These are phyloP conservation scores for Saccharomycopsis lassenensis DNA, from an alignment of 805 yeast genomes.

Conservation along the genomic window DNA sequence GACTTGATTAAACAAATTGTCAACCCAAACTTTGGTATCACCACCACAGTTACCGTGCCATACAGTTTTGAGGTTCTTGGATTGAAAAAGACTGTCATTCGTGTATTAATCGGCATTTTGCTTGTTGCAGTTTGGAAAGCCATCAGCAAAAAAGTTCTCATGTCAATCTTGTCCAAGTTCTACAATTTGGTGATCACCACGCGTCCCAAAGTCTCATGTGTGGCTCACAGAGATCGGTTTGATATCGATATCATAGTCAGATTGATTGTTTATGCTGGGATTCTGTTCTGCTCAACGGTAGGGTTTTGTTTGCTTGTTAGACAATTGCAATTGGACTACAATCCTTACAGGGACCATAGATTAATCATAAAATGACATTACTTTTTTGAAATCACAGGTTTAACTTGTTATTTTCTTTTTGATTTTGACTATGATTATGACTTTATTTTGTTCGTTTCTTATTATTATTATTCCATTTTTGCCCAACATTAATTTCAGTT, in stretches of 20 bases:
- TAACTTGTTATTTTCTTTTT: no score
- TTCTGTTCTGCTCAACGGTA: slow-evolving; percentile 43
- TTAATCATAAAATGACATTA: background rate
- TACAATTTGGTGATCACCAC: no score
- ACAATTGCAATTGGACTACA: slow-evolving; percentile 13
- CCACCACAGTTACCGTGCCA: slow-evolving; percentile 29
- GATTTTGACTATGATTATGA: no score
- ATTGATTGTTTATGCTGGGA: slow-evolving; percentile 72
- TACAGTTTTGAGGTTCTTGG: slow-evolving; percentile 35
- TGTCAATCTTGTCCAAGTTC: slow-evolving; percentile 29
- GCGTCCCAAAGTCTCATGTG: slow-evolving; percentile 24
- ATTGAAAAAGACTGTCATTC: slow-evolving; percentile 26
- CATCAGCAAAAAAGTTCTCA: slow-evolving; percentile 55
- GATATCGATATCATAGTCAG: slow-evolving; percentile 72
- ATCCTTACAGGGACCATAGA: slow-evolving; percentile 5
- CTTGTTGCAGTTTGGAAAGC: slow-evolving; percentile 66
- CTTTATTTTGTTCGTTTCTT: no score
- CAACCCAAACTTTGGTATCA: slow-evolving; percentile 17
- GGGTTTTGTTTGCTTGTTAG: slow-evolving; percentile 23
- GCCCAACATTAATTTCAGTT: no score
- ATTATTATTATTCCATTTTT: no score
- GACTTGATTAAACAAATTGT: slow-evolving; percentile 18
- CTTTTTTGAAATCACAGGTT: no score
- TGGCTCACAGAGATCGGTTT: slow-evolving; percentile 50
- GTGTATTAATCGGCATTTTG: slow-evolving; percentile 53